Evolutionary conservation across 2,329 filamentous ascomycete species (phyloP), one percentile per base, ranked within the genome.

Genomic region (Trichoderma sp.): DNA sequence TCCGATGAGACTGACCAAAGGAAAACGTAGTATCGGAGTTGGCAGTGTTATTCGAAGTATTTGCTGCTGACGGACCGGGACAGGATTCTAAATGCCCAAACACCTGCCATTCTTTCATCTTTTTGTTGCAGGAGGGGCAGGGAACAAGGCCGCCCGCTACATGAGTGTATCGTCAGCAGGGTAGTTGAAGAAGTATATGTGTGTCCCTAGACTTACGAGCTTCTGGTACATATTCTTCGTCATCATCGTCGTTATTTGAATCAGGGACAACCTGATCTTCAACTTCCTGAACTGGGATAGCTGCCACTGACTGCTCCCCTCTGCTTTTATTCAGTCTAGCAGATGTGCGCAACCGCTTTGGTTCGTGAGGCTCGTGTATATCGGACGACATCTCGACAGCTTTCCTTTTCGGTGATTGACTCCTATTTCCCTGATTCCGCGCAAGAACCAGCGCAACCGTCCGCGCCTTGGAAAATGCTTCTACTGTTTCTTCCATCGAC

Each of bases 401-500:
- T 73, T 87, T 90, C 73, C 89, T 83, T 77, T 92, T 94, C 2
- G 83, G 80, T n/a, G 74, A 72, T 20, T 63, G 23, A 20, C 69
- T 73, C 17, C 59, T 57, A 6, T 55, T 58, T 2, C 65, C 50
- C 3, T 55, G 62, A 5, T 77, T 82, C 61, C 82, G 87, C 34
- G 93, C 94, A 76, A 94, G 84, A 1, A 86, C 84, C 30, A 98
- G 80, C 4, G 92, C 85, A 23, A 83, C 82, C 4, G 87, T 80
- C 70, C 95, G 86, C 5, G 90, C 89, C 67, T 85, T 87, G 74
- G 88, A 84, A 75, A 98, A 99, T 0, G 90, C 88, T 50, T 93
- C 90, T 9, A 97, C 93, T 1, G 95, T 86, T 78, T 98, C 95
- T 77, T 96, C 90, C 74, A 98, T 85, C 0, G 92, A 90, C 87